Percentiles rank a stretch among this genome's conserved stretches.
Conservation (phyloP, 1,284 basidiomycete species). For the Cystobasidium sp. region DNA sequence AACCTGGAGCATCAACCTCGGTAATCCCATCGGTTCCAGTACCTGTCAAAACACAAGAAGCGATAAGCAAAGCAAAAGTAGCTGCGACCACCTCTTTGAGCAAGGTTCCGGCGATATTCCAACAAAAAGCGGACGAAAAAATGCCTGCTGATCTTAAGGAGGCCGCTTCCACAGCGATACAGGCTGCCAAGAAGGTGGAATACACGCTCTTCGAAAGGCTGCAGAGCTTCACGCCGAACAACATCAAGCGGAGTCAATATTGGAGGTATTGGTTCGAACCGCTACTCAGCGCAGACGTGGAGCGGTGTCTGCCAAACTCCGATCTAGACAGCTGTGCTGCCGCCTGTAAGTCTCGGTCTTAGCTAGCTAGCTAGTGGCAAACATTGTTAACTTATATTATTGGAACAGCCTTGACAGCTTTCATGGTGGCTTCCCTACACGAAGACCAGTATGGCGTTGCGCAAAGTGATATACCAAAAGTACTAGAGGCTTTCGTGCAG, state of each 20-base stretch:
- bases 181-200: conserved; percentile 35
- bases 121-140: conserved; percentile 18
- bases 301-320: neutral
- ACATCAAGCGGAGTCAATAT: neutral
- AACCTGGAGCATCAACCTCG: conserved; percentile 2
- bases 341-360: neutral
- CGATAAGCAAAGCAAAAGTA: conserved; percentile 39
- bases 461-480: conserved; percentile 77
- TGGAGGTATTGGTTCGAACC: conserved; percentile 28
- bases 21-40: neutral
- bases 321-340: neutral
- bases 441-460: conserved; percentile 82
- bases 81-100: conserved; percentile 29
- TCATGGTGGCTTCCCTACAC: conserved; percentile 71
- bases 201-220: conserved; percentile 29
- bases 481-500: conserved; percentile 72
- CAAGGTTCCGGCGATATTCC: conserved; percentile 50
- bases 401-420: conserved; percentile 66
- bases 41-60: conserved; percentile 18
- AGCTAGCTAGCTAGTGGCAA: neutral
- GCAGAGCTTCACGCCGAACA: conserved; percentile 38
- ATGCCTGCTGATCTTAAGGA: conserved; percentile 18
- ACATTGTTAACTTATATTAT: neutral
- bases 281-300: neutral
- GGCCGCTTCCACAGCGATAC: conserved; percentile 32